A percentile compares a stretch with the other conserved stretches of the same genome.
phyloP scores from a whole-genome alignment of 1,139 yeast species.

The Nakaseomyces glabratus region DNA sequence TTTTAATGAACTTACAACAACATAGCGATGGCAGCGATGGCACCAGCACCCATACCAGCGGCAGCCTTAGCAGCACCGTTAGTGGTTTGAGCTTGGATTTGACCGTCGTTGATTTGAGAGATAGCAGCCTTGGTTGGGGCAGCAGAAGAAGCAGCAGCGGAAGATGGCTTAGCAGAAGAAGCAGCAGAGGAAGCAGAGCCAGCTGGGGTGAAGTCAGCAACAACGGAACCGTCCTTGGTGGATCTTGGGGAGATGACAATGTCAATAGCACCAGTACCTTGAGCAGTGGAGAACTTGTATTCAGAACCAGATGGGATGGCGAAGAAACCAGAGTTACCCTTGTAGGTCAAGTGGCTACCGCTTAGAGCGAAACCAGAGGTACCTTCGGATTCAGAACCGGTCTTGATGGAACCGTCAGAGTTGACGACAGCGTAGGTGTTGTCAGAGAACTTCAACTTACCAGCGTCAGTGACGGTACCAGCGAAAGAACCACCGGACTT shows the following conservation, averaged over 20 bases:
- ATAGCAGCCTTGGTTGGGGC: conserved; percentile 5
- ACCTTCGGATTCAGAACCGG: conserved; percentile 19
- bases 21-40: conserved; percentile 16
- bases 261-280: conserved; percentile 11
- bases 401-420: conserved; percentile 16
- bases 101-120: conserved; percentile 9
- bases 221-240: conserved; percentile 11
- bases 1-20: conserved; percentile 9
- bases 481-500: conserved; percentile 14
- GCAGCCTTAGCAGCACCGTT: conserved; percentile 16
- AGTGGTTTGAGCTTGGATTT: conserved; percentile 11
- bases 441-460: conserved; percentile 26
- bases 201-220: conserved; percentile 15
- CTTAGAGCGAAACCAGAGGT: conserved; percentile 26
- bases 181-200: conserved; percentile 8
- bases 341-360: conserved; percentile 23
- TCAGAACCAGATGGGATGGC: conserved; percentile 14
- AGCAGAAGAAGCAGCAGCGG: conserved; percentile 4
- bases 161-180: neutral
- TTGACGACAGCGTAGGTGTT: conserved; percentile 25
- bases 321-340: conserved; percentile 22
- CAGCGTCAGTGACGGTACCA: conserved; percentile 28
- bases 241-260: conserved; percentile 16
- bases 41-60: conserved; percentile 17
- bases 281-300: conserved; percentile 15